Base-by-base conservation (phyloP, 2,329 filamentous ascomycete species). In the Harringtonia lauricola region DNA sequence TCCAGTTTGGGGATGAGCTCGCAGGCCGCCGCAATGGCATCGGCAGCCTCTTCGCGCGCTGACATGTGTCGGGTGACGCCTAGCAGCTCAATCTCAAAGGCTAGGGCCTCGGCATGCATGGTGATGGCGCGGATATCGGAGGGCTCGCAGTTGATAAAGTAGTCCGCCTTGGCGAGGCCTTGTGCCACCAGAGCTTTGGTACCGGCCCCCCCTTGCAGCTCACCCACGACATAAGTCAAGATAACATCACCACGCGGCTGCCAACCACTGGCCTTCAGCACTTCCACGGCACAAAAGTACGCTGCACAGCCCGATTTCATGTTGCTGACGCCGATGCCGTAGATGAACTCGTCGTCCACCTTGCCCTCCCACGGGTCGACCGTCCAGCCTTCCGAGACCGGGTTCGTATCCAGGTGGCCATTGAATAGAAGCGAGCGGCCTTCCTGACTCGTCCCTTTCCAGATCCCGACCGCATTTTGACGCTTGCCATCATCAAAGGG, bases 231-330 rank as follows among this genome's bases (percentile, higher is more conserved):
- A 34, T 52, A 56, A 1, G 54, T 55, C 37, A 56, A 45, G 4
- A 44, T 42, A 19, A 56, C 53, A 39, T 54, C 47, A 15, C 46
- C 54, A 10, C 48, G 42, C 0, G 54, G 54, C 24, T 19, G 22
- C 54, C 54, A 56, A 21, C 53, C 51, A 36, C 37, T 36, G 12
- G 39, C 41, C 30, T 46, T 47, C 8, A 56, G 45, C 2, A 51
- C 44, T 31, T 55, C 46, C n/a, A 55, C 54, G 7, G 53, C 53
- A 41, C 53, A 54, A 41, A 46, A 56, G 47, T 55, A 56, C 26
- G 55, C 55, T 1, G 55, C 55, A 42, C 54, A 57, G 21, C 55
- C 55, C 3, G 54, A 52, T 36, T 57, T 57, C 55, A 57, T 57
- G 47, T 56, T 56, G 39, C 51, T 54, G 44, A 57, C 55, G 22